phyloP scores from a whole-genome alignment of 805 yeast species.

The Dipodascus geniculatus region DNA sequence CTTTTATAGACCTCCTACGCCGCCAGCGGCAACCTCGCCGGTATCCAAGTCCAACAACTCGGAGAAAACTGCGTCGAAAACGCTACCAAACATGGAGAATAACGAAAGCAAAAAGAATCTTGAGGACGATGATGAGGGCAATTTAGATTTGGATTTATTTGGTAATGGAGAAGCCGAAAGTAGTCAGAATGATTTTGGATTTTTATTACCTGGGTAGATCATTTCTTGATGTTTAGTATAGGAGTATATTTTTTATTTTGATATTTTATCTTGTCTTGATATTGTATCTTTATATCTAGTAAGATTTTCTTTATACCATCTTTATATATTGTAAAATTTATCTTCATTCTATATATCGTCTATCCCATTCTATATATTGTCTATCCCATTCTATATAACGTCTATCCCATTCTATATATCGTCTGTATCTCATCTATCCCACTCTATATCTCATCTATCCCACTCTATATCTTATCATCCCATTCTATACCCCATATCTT shows the following conservation, averaged over 20 bases:
- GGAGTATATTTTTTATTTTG: neutral
- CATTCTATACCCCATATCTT: no score
- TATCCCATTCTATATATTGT: no score
- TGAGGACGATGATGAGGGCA: neutral
- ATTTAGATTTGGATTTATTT: neutral
- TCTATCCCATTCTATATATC: no score
- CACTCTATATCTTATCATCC: no score
- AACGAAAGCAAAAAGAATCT: neutral
- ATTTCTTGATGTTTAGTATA: neutral
- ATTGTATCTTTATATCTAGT: neutral
- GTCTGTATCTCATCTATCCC: no score
- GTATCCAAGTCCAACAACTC: no score
- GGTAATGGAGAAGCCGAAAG: neutral
- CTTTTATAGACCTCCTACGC: conserved; percentile 11
- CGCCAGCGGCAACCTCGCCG: neutral
- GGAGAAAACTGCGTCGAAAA: neutral
- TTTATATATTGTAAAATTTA: neutral
- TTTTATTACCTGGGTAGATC: neutral
- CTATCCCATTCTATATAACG: no score
- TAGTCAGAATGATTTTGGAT: neutral
- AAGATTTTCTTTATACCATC: neutral
- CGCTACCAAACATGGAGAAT: neutral
- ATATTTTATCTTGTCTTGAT: neutral
- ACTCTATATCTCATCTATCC: no score
- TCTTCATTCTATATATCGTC: neutral